Conservation (phyloP, 169 alveolate genomes). For the Cryptosporidium xiaoi region DNA sequence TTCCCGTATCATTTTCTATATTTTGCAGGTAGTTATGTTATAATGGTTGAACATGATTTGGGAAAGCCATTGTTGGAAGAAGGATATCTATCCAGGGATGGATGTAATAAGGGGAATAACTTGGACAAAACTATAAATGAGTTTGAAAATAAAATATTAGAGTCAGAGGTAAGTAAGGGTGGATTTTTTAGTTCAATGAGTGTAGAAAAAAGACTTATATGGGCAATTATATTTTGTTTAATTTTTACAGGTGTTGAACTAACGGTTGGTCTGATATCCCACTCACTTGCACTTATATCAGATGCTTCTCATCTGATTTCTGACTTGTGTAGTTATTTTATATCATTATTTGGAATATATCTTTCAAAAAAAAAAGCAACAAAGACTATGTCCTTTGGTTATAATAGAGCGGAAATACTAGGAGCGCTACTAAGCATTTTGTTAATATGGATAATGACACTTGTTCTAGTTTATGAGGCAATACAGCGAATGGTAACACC, state of each 20-base stretch:
- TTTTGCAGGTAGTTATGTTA: too few species aligned
- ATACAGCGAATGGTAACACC: constrained; percentile 88
- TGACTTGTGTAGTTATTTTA: constrained; percentile 92
- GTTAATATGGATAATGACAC: constrained; percentile 93
- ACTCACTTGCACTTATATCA: constrained; percentile 89
- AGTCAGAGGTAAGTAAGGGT: neutral
- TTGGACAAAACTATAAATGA: too few species aligned
- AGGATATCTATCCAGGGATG: too few species aligned
- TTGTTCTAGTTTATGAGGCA: constrained; percentile 91
- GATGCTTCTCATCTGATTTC: constrained; percentile 97
- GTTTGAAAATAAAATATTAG: too few species aligned
- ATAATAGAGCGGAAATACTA: constrained; percentile 94
- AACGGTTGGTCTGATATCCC: constrained; percentile 87
- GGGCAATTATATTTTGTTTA: constrained; percentile 78
- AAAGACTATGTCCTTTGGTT: constrained; percentile 91
- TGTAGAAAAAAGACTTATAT: constrained; percentile 44
- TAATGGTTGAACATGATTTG: constrained; percentile 24
- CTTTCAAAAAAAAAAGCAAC: constrained; percentile 89
- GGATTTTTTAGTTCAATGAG: constrained; percentile 14
- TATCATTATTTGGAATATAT: constrained; percentile 89
- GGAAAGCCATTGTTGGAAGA: constrained; percentile 32
- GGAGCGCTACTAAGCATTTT: constrained; percentile 94
- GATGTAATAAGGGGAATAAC: too few species aligned
- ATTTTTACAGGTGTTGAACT: constrained; percentile 86
- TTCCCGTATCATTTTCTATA: too few species aligned